phyloP scores from a whole-genome alignment of 768 basidiomycete species.

The Lactifluus hygrophoroides region DNA sequence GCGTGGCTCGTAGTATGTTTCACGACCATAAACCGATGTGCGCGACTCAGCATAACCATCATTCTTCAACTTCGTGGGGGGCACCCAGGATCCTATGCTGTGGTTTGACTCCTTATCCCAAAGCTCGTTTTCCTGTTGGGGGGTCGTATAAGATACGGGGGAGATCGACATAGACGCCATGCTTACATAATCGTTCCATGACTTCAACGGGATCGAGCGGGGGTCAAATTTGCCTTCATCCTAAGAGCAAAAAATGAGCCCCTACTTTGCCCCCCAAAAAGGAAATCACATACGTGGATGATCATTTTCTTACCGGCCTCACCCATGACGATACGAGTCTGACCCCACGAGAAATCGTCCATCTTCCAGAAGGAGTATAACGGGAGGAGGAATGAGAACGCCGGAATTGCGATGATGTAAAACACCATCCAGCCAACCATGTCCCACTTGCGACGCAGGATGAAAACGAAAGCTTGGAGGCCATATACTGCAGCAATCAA shows the following conservation, averaged over 20 bases:
- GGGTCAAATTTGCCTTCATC: constrained; percentile 99
- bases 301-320: constrained; percentile 94
- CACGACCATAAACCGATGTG: constrained; percentile 79
- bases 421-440: constrained; percentile 98
- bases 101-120: constrained; percentile 98
- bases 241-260: constrained; percentile 32
- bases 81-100: constrained; percentile 89
- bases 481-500: constrained; percentile 95
- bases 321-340: constrained; percentile 85
- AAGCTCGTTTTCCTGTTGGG: constrained; percentile 88
- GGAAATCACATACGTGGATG: constrained; percentile 61
- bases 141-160: neutral
- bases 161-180: neutral
- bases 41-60: constrained; percentile 72
- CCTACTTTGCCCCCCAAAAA: neutral
- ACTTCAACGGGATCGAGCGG: constrained; percentile 85
- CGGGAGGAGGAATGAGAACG: constrained; percentile 88
- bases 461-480: constrained; percentile 85
- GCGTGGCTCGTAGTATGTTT: constrained; percentile 72
- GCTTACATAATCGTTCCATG: constrained; percentile 91
- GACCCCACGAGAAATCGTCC: constrained; percentile 98
- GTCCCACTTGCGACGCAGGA: constrained; percentile 92
- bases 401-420: constrained; percentile 91
- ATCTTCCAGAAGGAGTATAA: constrained; percentile 96
- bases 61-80: constrained; percentile 60